phyloP scores from a whole-genome alignment of 2,329 filamentous ascomycete species.

The Chaetomiaceae sp. region DNA sequence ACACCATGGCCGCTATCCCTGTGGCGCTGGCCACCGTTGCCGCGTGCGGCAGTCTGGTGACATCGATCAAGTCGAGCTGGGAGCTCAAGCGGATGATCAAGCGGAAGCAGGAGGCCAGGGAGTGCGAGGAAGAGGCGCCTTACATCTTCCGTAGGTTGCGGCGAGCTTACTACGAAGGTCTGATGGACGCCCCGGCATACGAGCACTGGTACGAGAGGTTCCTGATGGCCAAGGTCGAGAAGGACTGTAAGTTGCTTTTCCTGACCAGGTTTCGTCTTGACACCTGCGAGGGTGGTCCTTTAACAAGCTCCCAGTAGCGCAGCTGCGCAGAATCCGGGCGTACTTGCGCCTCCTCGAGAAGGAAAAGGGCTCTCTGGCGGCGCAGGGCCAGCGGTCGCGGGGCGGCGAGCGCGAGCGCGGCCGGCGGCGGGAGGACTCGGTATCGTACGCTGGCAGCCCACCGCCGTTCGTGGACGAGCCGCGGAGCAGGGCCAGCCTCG shows the following conservation, averaged over 20 bases:
- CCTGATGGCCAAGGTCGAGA: conserved; percentile 25
- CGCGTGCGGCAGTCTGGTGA: conserved; percentile 27
- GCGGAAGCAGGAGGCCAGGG: conserved; percentile 23
- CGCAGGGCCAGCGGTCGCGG: conserved; percentile 11
- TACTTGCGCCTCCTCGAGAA: conserved; percentile 16
- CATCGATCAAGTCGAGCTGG: conserved; percentile 27
- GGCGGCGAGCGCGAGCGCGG: conserved; percentile 4
- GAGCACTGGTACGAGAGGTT: conserved; percentile 27
- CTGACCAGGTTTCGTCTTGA: no score
- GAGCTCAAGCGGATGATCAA: conserved; percentile 28
- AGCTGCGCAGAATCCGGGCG: conserved; percentile 17
- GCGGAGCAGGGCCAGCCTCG: conserved; percentile 10
- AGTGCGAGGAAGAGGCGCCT: conserved; percentile 20
- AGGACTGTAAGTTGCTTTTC: conserved; percentile 23
- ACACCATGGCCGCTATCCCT: conserved; percentile 23
- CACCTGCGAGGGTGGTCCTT: no score
- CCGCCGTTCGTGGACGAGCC: conserved; percentile 5
- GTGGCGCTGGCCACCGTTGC: conserved; percentile 24
- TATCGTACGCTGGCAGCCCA: conserved; percentile 1
- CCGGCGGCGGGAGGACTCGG: conserved; percentile 14
- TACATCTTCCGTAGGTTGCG: conserved; percentile 20
- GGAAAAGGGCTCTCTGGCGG: conserved; percentile 14
- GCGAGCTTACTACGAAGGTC: conserved; percentile 20
- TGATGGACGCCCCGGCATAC: conserved; percentile 22
- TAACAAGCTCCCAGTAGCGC: conserved; percentile 11